Percentiles rank a stretch among this genome's conserved stretches.
phyloP scores from a whole-genome alignment of 1,139 yeast species.

The Lodderomyces orthopsilosis region DNA sequence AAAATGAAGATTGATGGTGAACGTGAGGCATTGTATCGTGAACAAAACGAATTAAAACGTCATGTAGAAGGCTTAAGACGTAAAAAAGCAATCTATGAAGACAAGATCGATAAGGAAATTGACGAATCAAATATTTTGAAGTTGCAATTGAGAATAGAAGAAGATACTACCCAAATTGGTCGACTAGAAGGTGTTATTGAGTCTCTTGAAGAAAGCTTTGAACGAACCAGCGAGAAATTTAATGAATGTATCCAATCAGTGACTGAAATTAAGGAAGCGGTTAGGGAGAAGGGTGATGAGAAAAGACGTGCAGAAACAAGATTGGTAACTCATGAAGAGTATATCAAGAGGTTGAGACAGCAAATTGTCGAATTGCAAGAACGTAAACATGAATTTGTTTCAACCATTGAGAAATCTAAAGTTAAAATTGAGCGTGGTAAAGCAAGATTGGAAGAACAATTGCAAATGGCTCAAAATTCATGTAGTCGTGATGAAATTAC shows the following conservation, averaged over 20 bases:
- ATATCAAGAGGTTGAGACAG: slow-evolving; percentile 10
- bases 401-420: slow-evolving; percentile 10
- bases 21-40: slow-evolving; percentile 1
- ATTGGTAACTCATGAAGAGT: slow-evolving; percentile 15
- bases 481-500: slow-evolving; percentile 31
- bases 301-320: slow-evolving; percentile 1
- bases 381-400: slow-evolving; percentile 3
- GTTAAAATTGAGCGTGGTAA: slow-evolving; percentile 18
- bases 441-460: slow-evolving; percentile 20
- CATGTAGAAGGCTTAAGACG: slow-evolving; percentile 18
- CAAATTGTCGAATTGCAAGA: slow-evolving; percentile 8
- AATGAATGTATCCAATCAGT: slow-evolving; percentile 9
- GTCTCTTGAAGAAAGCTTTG: slow-evolving; percentile 27
- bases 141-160: slow-evolving; percentile 30
- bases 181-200: slow-evolving; percentile 27
- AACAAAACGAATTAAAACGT: slow-evolving; percentile 10
- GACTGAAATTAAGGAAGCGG: slow-evolving; percentile 12
- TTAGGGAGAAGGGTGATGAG: slow-evolving; percentile 6
- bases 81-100: slow-evolving; percentile 24
- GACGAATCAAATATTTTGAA: slow-evolving; percentile 32
- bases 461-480: slow-evolving; percentile 28
- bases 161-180: slow-evolving; percentile 24
- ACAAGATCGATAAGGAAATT: slow-evolving; percentile 33
- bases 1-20: slow-evolving; percentile 16
- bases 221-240: slow-evolving; percentile 3